These are phyloP conservation scores for Pneumocystis oryctolagi DNA, from an alignment of 1,139 yeast species.

Conservation along the genomic window DNA sequence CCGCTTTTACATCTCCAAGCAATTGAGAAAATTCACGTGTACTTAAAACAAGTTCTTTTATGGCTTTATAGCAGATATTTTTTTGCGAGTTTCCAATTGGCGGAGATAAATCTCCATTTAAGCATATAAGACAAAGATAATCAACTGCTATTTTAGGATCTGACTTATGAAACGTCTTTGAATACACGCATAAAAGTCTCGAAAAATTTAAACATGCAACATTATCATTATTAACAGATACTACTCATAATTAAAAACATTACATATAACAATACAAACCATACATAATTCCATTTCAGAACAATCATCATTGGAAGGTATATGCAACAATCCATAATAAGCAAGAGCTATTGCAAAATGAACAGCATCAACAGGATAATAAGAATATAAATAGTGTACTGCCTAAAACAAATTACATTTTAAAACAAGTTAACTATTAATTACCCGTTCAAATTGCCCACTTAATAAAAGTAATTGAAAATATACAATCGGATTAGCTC, in stretches of 20 bases:
- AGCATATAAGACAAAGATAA: slow-evolving; percentile 58
- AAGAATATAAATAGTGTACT: slow-evolving; percentile 31
- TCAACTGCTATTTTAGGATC: slow-evolving; percentile 89
- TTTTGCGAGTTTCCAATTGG: slow-evolving; percentile 33
- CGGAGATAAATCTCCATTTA: slow-evolving; percentile 23
- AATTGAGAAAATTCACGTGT: slow-evolving; percentile 72
- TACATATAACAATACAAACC: background rate
- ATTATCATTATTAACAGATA: slow-evolving; percentile 2
- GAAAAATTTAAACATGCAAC: slow-evolving; percentile 24
- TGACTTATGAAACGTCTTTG: slow-evolving; percentile 64
- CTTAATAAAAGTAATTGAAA: slow-evolving; percentile 58
- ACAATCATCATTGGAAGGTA: slow-evolving; percentile 25
- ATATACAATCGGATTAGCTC: slow-evolving; percentile 53
- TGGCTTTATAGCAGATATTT: slow-evolving; percentile 57
- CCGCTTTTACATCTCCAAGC: slow-evolving; percentile 62
- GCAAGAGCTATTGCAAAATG: slow-evolving; percentile 75
- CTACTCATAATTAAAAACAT: background rate
- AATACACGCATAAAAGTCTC: slow-evolving; percentile 33
- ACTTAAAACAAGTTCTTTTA: slow-evolving; percentile 69
- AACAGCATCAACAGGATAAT: slow-evolving; percentile 73
- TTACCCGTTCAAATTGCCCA: slow-evolving; percentile 68
- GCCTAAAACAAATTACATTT: background rate
- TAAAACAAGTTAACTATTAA: slow-evolving; percentile 25
- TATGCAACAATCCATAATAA: slow-evolving; percentile 56
- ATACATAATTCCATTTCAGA: background rate